Base-by-base conservation (phyloP, 2,329 filamentous ascomycete genomes). In the Fusarium sp. region DNA sequence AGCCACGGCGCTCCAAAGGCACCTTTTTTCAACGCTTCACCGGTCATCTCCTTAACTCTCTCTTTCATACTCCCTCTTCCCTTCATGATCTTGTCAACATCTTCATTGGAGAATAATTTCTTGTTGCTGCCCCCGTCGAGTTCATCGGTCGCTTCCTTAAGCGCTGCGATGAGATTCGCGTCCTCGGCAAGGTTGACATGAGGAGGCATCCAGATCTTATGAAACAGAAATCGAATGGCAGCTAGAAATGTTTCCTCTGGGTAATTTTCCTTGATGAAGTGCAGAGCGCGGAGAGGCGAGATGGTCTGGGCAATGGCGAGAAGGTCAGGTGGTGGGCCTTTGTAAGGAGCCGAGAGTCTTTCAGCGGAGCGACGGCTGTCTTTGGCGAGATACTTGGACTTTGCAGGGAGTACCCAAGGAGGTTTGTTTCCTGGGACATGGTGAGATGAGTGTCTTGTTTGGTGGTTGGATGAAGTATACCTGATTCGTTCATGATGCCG, bases 1-100 rank as follows among this genome's bases (percentile, higher is more conserved):
- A 92, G 83, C 92, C 92, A 95, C 3, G 93, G 93, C 52, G 89
- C 88, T 0, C 93, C 93, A 78, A 92, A 95, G 0, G 92, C 92
- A 0, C 92, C 92, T 52, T 81, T 82, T 40, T 87, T 85, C 18
- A 93, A 77, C 0, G 87, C 91, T 69, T 84, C 83, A 63, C 87
- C 83, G 20, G 92, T 94, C 45, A 85, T 85, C 7, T 79, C 81
- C 62, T 85, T 85, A 29, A 93, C 79, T 30, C 68, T 71, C 12
- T 78, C 76, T 77, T 81, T 84, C 70, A 81, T 77, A 67, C 86
- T 80, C 7, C 84, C 82, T 24, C 83, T 83, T 9, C 84, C 87
- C 5, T 80, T 76, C 60, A 93, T 70, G 55, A 94, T 90, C 22
- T 79, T 79, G 13, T 81, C 75, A 3, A 90, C 85, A 48, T 93